phyloP scores from a whole-genome alignment of 495 filamentous ascomycete species.

The Aspergillus cavernicola region DNA sequence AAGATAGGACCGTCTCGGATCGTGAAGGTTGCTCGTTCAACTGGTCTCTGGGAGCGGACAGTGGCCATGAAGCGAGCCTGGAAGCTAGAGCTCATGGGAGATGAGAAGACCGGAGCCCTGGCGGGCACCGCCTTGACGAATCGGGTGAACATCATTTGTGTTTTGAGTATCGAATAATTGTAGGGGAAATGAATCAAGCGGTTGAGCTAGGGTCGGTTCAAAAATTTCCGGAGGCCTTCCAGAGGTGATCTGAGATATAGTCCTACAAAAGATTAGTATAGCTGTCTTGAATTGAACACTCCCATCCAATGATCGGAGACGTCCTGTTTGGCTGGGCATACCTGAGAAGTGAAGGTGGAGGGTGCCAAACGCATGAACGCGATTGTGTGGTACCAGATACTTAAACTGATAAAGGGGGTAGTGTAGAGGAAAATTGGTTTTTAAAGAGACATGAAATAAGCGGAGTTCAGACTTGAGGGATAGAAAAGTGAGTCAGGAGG shows the following conservation, averaged over 20 bases:
- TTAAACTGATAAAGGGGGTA: constrained; percentile 16
- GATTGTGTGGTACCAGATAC: constrained; percentile 44
- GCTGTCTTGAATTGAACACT: not conserved
- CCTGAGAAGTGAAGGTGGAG: constrained; percentile 96
- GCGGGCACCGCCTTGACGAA: constrained; percentile 54
- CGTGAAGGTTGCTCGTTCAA: constrained; percentile 87
- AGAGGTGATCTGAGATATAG: constrained; percentile 99
- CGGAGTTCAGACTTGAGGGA: constrained; percentile 5
- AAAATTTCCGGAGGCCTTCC: constrained; percentile 80
- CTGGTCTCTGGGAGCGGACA: constrained; percentile 57
- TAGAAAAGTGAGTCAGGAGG: constrained; percentile 20
- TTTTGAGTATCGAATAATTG: constrained; percentile 18
- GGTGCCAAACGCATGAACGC: constrained; percentile 94
- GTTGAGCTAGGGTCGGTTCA: constrained; percentile 44
- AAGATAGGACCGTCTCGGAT: constrained; percentile 94
- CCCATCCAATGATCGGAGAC: too few relatives aligned
- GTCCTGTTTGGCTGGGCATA: constrained; percentile 40
- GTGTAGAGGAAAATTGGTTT: not conserved
- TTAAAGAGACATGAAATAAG: constrained; percentile 29
- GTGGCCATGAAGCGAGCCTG: constrained; percentile 66
- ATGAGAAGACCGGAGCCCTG: constrained; percentile 50
- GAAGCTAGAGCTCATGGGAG: constrained; percentile 42
- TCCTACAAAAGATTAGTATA: constrained; percentile 54
- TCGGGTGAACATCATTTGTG: constrained; percentile 66
- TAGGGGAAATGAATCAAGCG: not conserved